These are phyloP conservation scores for Camellia oleifera DNA, from an alignment of 179 eudicot species.

Conservation along the genomic window DNA sequence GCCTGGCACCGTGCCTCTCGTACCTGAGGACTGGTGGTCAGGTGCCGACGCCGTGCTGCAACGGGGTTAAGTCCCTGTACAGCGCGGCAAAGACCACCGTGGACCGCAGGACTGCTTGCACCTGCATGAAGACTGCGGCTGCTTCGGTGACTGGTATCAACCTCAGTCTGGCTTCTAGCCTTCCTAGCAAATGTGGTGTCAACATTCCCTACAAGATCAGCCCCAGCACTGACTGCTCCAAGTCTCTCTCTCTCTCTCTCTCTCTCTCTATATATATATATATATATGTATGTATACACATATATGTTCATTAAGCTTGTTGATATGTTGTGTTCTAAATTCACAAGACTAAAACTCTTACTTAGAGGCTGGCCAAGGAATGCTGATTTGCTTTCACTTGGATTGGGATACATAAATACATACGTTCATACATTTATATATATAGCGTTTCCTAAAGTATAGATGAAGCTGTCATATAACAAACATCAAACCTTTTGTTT, in stretches of 20 bases:
- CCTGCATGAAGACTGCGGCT: conserved; percentile 27
- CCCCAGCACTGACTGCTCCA: conserved; percentile 40
- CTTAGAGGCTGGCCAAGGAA: too few species aligned
- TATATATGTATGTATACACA: neutral
- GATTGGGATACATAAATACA: too few species aligned
- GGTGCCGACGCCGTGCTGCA: conserved; percentile 23
- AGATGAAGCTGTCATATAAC: too few species aligned
- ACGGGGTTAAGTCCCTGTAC: conserved; percentile 27
- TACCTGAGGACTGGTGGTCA: conserved; percentile 19
- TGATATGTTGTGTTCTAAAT: too few species aligned
- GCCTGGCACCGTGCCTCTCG: conserved; percentile 25
- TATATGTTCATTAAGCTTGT: too few species aligned
- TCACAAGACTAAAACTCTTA: too few species aligned
- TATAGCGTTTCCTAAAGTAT: too few species aligned
- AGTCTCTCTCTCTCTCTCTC: conserved; percentile 15
- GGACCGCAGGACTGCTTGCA: conserved; percentile 40
- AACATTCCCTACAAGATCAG: conserved; percentile 44
- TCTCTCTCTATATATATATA: neutral
- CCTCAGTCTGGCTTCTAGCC: conserved; percentile 19
- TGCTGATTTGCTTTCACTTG: too few species aligned
- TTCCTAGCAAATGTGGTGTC: conserved; percentile 41
- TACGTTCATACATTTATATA: too few species aligned
- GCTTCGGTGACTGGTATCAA: conserved; percentile 8
- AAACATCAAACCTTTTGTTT: too few species aligned
- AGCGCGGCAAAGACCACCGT: conserved; percentile 27